A percentile compares a stretch with the other conserved stretches of the same genome.
Conservation (phyloP, 2,329 filamentous ascomycete species). For the Paraphaeosphaeria sporulosa region DNA sequence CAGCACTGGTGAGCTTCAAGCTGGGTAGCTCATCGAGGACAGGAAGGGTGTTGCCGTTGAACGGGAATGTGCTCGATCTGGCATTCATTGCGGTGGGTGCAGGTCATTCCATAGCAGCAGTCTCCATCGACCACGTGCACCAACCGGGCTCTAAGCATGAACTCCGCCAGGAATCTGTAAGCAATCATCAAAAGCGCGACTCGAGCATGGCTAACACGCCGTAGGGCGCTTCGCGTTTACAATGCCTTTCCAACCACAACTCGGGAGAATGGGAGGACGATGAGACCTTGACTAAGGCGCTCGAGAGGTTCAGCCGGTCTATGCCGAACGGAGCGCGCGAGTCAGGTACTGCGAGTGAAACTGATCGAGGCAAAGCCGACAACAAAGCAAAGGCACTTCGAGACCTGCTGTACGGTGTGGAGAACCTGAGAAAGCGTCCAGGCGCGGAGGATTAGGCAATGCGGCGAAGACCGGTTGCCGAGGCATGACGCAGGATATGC, state of each 20-base stretch:
- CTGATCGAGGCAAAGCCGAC: conserved; percentile 29
- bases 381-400: conserved; percentile 48
- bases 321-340: background rate
- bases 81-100: conserved; percentile 33
- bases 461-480: conserved; percentile 1
- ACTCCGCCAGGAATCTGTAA: conserved; percentile 42
- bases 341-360: conserved; percentile 27
- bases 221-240: conserved; percentile 32
- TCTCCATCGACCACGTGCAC: conserved; percentile 64
- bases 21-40: conserved; percentile 56
- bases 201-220: conserved; percentile 19
- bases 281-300: conserved; percentile 16
- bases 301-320: conserved; percentile 28
- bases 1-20: conserved; percentile 71
- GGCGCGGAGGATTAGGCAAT: conserved; percentile 44
- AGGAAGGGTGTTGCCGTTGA: conserved; percentile 56
- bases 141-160: conserved; percentile 58
- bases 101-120: conserved; percentile 37
- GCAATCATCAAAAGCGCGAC: conserved; percentile 14
- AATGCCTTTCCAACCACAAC: conserved; percentile 31
- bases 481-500: conserved; percentile 10
- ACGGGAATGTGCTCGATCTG: conserved; percentile 72
- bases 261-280: conserved; percentile 37
- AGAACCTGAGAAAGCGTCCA: conserved; percentile 59
- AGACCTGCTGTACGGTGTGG: conserved; percentile 56